Evolutionary conservation across 177 flowering plant genomes (phyloP), one percentile per base, ranked within the genome.

Genomic region (Vitis hybrid): DNA sequence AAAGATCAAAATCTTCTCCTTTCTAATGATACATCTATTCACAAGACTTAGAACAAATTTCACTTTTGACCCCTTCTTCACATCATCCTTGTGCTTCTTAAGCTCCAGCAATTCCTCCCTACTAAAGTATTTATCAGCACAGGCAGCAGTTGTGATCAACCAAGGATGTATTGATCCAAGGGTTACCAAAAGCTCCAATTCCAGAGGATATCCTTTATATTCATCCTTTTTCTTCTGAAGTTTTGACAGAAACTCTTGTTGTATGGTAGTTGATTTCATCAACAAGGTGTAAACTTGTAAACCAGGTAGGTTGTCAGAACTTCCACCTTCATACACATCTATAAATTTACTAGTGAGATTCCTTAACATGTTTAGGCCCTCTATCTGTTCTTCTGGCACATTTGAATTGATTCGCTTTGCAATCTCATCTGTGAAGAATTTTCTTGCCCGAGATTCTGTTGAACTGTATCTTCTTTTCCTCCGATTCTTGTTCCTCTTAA

Each of bases 111-210:
- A 53, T 66, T 86, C 93, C 13, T 79, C 82, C 2, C 0, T 7
- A 46, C 61, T 81, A 61, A 88, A 86, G 61, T 83, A 90, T 49
- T 80, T 81, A 3, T 60, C 61, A 0, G 82, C 84, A 77, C 91
- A 87, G 1, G 74, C 72, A 11, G 93, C 80, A 3, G 88, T 87
- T 71, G 64, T 86, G 41, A 94, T 78, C 76, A 96, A 67, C 87
- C 91, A 91, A 13, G 98, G 97, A 81, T 96, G 99, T 70, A 94
- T 90, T 0, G 98, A 85, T 11, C 88, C 93, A 9, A 91, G 83
- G 9, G 97, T 93, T 32, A 93, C 86, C 72, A 89, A 51, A 41
- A 90, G 85, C 76, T 96, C 97, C 64, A 92, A 58, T 67, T 92
- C 98, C 55, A 96, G 82, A 0, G 88, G 91, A 73, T 77, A 87